phyloP scores from a whole-genome alignment of 108 stramenopile genomes.

The Phaeodactylum tricornutum region DNA sequence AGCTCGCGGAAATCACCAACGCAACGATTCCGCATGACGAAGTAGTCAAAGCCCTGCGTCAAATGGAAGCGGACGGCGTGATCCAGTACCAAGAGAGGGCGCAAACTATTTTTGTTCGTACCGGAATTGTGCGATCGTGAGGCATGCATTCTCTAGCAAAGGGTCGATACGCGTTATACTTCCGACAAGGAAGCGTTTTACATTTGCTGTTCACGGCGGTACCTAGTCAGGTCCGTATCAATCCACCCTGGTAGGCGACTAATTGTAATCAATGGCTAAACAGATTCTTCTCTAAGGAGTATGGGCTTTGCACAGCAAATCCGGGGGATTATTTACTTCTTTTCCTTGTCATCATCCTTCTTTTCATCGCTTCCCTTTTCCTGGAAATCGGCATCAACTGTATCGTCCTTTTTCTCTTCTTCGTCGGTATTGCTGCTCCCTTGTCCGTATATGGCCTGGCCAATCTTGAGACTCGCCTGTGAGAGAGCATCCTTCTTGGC shows the following conservation, averaged over 20 bases:
- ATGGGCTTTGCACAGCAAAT: no score
- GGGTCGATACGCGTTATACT: no score
- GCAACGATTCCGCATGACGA: slow-evolving; percentile 42
- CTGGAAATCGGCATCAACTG: slow-evolving; percentile 91
- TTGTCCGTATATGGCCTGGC: slow-evolving; percentile 95
- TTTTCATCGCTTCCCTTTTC: slow-evolving; percentile 69
- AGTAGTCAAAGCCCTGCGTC: slow-evolving; percentile 40
- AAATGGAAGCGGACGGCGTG: slow-evolving; percentile 67
- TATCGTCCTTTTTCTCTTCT: slow-evolving; percentile 77
- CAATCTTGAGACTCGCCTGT: slow-evolving; percentile 95
- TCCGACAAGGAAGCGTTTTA: no score
- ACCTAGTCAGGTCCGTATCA: no score
- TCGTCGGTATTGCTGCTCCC: slow-evolving; percentile 34
- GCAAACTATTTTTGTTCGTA: slow-evolving; percentile 73
- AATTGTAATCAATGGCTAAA: no score
- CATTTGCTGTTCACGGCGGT: no score
- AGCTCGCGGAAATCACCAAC: slow-evolving; percentile 60
- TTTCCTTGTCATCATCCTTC: slow-evolving; percentile 19
- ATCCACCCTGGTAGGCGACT: no score
- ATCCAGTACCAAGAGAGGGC: slow-evolving; percentile 73
- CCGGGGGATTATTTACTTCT: slow-evolving; percentile 10
- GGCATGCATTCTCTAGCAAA: not conserved
- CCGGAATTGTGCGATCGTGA: slow-evolving; percentile 16
- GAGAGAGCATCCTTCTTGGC: slow-evolving; percentile 87
- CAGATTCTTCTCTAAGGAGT: no score